Evolutionary conservation across 768 basidiomycete genomes (phyloP).

Genomic region (Lactarius deliciosus): DNA sequence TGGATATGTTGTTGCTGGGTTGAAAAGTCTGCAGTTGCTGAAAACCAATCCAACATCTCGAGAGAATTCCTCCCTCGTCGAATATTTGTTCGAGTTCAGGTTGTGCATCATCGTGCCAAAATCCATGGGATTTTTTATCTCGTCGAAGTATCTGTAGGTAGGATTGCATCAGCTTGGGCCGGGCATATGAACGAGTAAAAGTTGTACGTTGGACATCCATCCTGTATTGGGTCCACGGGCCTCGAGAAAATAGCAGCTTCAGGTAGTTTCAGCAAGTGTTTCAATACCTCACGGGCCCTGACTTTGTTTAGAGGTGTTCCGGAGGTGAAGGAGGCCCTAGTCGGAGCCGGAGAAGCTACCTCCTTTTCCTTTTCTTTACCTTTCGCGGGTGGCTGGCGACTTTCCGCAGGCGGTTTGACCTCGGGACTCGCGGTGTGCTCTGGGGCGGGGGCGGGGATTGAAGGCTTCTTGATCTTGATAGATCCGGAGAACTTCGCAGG

Average conservation of each 20-base stretch:
- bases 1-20: conserved; percentile 77
- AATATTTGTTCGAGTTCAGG: conserved; percentile 65
- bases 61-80: conserved; percentile 78
- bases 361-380: conserved; percentile 65
- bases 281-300: conserved; percentile 77
- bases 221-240: conserved; percentile 79
- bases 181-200: conserved; percentile 1
- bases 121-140: conserved; percentile 93
- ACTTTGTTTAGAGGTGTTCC: conserved; percentile 68
- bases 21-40: conserved; percentile 90
- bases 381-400: conserved; percentile 46
- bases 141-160: conserved; percentile 75
- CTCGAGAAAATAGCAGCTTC: conserved; percentile 72
- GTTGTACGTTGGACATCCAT: conserved; percentile 90
- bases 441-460: neutral
- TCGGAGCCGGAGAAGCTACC: conserved; percentile 34
- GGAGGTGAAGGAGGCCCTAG: conserved; percentile 38
- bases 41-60: conserved; percentile 82
- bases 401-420: conserved; percentile 27
- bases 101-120: conserved; percentile 77
- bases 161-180: conserved; percentile 17
- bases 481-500: conserved; percentile 21
- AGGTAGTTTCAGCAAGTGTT: conserved; percentile 54
- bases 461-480: conserved; percentile 27
- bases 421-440: conserved; percentile 16